Percentiles rank a stretch among this genome's conserved stretches.
Evolutionary conservation across 2,329 filamentous ascomycete species (phyloP).

Genomic region (Cordyceps fumosorosea): DNA sequence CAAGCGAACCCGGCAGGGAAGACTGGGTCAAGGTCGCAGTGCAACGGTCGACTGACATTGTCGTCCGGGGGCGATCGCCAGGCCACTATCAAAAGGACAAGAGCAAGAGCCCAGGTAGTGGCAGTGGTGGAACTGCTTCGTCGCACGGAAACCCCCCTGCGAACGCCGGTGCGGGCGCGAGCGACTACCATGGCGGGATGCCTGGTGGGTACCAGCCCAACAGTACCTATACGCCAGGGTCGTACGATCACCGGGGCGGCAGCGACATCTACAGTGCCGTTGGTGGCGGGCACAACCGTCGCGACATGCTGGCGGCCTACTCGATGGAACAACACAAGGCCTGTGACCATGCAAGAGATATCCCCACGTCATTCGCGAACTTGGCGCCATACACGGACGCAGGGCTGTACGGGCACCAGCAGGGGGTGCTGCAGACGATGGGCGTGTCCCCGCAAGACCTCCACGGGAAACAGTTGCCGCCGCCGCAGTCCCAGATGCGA

Average conservation of each 20-base stretch:
- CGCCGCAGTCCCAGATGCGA: neutral
- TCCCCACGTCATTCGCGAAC: neutral
- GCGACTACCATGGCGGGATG: neutral
- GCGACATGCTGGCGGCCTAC: neutral
- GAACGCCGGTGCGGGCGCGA: neutral
- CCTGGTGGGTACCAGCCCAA: neutral
- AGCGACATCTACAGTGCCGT: neutral
- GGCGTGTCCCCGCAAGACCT: neutral
- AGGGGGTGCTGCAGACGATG: neutral
- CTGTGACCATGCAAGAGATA: neutral
- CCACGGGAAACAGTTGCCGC: neutral
- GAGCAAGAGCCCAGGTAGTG: neutral
- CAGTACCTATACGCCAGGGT: neutral
- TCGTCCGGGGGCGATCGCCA: constrained; percentile 77
- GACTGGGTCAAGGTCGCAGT: constrained; percentile 65
- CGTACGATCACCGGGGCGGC: neutral
- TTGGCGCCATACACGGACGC: neutral
- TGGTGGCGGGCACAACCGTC: neutral
- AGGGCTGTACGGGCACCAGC: neutral
- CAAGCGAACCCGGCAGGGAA: constrained; percentile 42
- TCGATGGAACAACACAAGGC: neutral
- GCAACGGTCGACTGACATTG: constrained; percentile 71
- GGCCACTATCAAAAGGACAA: constrained; percentile 68
- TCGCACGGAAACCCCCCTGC: neutral
- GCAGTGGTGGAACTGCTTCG: neutral